These are phyloP conservation scores for Lophium mytilinum DNA, from an alignment of 495 filamentous ascomycete species.

Conservation along the genomic window DNA sequence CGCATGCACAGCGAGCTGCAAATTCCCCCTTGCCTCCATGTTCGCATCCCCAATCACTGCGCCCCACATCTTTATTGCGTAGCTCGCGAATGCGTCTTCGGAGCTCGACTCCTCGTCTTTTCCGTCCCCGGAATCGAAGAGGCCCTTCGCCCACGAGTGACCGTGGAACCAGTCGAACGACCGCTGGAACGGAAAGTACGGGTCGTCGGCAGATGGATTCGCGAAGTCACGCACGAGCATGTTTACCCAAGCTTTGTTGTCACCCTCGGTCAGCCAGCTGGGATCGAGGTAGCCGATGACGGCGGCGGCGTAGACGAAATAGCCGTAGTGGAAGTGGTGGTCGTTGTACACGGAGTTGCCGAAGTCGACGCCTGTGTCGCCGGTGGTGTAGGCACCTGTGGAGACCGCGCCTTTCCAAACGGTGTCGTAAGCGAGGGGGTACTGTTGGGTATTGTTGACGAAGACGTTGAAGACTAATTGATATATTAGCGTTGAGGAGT, in stretches of 20 bases:
- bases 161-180: constrained; percentile 92
- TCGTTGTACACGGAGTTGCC: constrained; percentile 69
- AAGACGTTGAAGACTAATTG: constrained; percentile 55
- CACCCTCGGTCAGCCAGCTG: constrained; percentile 51
- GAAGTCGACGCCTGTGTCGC: constrained; percentile 50
- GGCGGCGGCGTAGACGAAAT: constrained; percentile 85
- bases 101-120: constrained; percentile 90
- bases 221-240: constrained; percentile 49
- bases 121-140: constrained; percentile 85
- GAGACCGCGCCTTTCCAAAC: constrained; percentile 81
- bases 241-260: constrained; percentile 74
- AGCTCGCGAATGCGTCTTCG: constrained; percentile 76
- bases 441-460: constrained; percentile 65
- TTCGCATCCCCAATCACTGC: constrained; percentile 60
- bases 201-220: constrained; percentile 64
- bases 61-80: constrained; percentile 94
- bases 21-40: constrained; percentile 78
- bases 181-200: constrained; percentile 77
- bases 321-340: constrained; percentile 90
- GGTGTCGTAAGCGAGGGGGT: constrained; percentile 57
- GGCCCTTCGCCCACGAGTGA: constrained; percentile 91
- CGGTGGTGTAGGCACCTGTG: constrained; percentile 65
- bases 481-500: too few species aligned
- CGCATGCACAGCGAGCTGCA: constrained; percentile 71
- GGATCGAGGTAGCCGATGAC: constrained; percentile 77